Evolutionary conservation across 1,139 yeast genomes (phyloP), one percentile per base, ranked within the genome.

Genomic region (Magnusiomyces paraingens): DNA sequence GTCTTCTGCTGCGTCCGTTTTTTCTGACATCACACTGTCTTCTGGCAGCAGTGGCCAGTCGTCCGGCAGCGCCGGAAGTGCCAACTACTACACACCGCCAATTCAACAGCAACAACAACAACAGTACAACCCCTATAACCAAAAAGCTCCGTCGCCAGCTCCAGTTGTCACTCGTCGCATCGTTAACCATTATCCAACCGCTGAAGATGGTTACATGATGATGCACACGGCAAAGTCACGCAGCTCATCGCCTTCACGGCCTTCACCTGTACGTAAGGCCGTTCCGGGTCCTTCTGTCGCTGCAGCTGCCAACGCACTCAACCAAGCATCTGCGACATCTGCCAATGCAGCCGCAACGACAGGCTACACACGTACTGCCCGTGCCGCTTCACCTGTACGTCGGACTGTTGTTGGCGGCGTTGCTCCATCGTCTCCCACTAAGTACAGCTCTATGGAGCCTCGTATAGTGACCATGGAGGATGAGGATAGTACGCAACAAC

Each of bases 401-500:
- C 51, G 55, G 32, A 26, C 32, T 5, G 32, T 26, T 8, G 32
- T 26, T 26, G 32, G 32, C 8, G 32, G 32, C 8, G 32, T 26
- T 26, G 32, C 32, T 8, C 32, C 32, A 8, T 38, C 41, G 18
- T 38, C 41, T 38, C 18, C 41, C 12, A n/a, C 41, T 38, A 17
- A 38, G 5, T 14, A 38, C 12, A 38, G 18, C 11, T 38, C 41
- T 14, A 39, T 43, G 42, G 57, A 55, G 38, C 57, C 57, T 3
- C 51, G 52, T 20, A 55, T 55, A 14, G 55, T 55, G 22, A 49
- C 57, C 3, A 14, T 55, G 10, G 58, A 48, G 45, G 59, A 46
- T 41, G 56, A 48, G 22, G 53, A 46, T 47, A 40, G 62, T 58
- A 42, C 51, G 55, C 40, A 51, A 55, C 17, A 47, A 55, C 21